Evolutionary conservation across 2,329 filamentous ascomycete genomes (phyloP).

Genomic region (Shiraia bambusicola): DNA sequence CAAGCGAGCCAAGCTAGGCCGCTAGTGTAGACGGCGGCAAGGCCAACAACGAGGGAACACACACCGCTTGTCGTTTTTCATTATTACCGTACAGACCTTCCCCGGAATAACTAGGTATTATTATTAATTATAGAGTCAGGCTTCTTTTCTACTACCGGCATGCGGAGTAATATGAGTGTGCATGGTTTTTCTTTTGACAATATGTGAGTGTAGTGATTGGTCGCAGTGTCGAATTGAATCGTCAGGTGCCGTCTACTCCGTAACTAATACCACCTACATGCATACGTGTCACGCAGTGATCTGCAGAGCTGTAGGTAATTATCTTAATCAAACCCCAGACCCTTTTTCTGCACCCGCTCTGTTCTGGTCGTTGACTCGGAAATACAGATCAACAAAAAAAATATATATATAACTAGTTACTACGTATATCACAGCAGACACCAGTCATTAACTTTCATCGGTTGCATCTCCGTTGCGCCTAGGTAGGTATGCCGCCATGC

Average conservation of each 20-base stretch:
- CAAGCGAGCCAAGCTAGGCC: too few relatives aligned
- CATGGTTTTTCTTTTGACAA: neutral
- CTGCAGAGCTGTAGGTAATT: neutral
- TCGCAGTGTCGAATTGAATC: too few relatives aligned
- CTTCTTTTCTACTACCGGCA: too few relatives aligned
- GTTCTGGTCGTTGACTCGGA: neutral
- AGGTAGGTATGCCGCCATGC: too few relatives aligned
- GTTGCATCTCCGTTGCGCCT: neutral
- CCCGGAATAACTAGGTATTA: neutral
- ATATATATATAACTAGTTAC: too few relatives aligned
- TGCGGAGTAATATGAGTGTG: too few relatives aligned
- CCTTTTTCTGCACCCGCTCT: too few relatives aligned
- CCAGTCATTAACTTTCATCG: neutral
- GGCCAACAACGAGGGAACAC: neutral
- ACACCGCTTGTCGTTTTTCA: slow-evolving; percentile 6
- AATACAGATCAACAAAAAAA: slow-evolving; percentile 2
- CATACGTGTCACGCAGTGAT: neutral
- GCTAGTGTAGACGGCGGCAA: neutral
- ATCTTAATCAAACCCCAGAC: neutral
- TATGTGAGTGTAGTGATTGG: too few relatives aligned
- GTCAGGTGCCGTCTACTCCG: too few relatives aligned
- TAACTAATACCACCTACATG: too few relatives aligned
- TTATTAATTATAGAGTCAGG: too few relatives aligned
- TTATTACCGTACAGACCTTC: slow-evolving; percentile 1
- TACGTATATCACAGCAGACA: neutral